A percentile compares a stretch with the other conserved stretches of the same genome.
These are phyloP conservation scores for Kwoniella dendrophila DNA, from an alignment of 768 basidiomycete species.

Conservation along the genomic window DNA sequence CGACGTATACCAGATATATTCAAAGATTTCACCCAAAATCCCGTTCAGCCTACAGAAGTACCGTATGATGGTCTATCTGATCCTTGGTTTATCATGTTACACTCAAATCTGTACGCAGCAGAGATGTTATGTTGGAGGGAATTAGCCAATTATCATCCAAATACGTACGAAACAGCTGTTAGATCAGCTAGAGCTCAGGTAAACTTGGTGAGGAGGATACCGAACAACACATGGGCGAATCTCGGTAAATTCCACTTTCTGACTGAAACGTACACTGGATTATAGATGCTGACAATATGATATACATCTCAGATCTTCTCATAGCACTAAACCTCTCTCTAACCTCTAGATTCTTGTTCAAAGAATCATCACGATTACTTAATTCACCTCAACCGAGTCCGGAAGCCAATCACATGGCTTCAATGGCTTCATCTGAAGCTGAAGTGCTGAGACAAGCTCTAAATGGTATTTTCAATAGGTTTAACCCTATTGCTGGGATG, in stretches of 20 bases:
- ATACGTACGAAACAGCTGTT: conserved; percentile 41
- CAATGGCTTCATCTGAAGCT: conserved; percentile 31
- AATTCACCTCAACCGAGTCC: conserved; percentile 13
- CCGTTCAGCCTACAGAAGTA: neutral
- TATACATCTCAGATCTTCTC: conserved; percentile 35
- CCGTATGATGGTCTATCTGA: conserved; percentile 32
- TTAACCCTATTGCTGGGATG: conserved; percentile 44
- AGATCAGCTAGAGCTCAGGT: conserved; percentile 43
- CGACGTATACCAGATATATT: conserved; percentile 26
- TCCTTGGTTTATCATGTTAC: conserved; percentile 50
- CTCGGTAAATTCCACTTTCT: conserved; percentile 35
- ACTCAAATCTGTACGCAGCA: conserved; percentile 43
- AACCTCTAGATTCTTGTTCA: conserved; percentile 43
- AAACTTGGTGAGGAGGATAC: conserved; percentile 28
- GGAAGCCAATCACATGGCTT: neutral
- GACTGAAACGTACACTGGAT: neutral
- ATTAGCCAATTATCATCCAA: conserved; percentile 36
- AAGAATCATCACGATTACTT: conserved; percentile 42
- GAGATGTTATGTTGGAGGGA: conserved; percentile 52
- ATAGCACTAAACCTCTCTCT: conserved; percentile 46
- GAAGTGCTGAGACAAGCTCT: conserved; percentile 27
- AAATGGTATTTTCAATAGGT: conserved; percentile 31
- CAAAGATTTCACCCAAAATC: conserved; percentile 1
- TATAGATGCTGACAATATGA: too few species aligned
- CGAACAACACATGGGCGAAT: conserved; percentile 39